Percentiles rank a stretch among this genome's conserved stretches.
These are phyloP conservation scores for Coniella vitis DNA, from an alignment of 2,329 filamentous ascomycete species.

Conservation along the genomic window DNA sequence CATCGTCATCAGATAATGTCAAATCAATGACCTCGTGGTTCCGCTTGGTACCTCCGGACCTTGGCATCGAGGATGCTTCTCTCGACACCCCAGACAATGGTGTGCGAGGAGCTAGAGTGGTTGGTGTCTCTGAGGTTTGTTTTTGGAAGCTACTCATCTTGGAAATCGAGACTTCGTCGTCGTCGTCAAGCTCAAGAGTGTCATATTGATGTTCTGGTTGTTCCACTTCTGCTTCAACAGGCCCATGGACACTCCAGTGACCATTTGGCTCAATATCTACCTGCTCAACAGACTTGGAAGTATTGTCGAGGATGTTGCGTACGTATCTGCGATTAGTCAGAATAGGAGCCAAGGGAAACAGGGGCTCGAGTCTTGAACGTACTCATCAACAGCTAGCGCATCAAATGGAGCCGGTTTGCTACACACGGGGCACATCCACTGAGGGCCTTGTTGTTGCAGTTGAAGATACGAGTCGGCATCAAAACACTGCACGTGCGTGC, in stretches of 20 bases:
- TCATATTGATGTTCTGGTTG: slow-evolving; percentile 22
- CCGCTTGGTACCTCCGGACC: slow-evolving; percentile 38
- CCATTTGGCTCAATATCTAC: slow-evolving; percentile 88
- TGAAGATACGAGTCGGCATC: slow-evolving; percentile 89
- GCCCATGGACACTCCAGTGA: slow-evolving; percentile 52
- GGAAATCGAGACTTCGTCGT: slow-evolving; percentile 46
- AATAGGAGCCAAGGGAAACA: not conserved
- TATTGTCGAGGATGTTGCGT: slow-evolving; percentile 73
- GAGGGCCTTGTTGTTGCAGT: slow-evolving; percentile 90
- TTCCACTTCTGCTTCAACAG: slow-evolving; percentile 24
- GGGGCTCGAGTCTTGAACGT: slow-evolving; percentile 31
- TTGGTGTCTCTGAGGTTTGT: slow-evolving; percentile 31
- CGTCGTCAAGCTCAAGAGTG: slow-evolving; percentile 33
- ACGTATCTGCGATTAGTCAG: slow-evolving; percentile 57
- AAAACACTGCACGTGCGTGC: slow-evolving; percentile 90
- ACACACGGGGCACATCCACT: slow-evolving; percentile 94
- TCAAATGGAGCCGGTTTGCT: slow-evolving; percentile 77
- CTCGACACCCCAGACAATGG: slow-evolving; percentile 29
- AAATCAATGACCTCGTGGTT: slow-evolving; percentile 51
- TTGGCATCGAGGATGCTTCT: slow-evolving; percentile 31
- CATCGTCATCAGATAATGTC: slow-evolving; percentile 51
- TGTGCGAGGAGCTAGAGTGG: slow-evolving; percentile 20
- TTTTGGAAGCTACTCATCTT: slow-evolving; percentile 32
- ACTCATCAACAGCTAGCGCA: slow-evolving; percentile 81
- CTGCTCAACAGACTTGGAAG: slow-evolving; percentile 65